Evolutionary conservation across 768 basidiomycete genomes (phyloP).

Genomic region (Pleurotus pulmonarius): DNA sequence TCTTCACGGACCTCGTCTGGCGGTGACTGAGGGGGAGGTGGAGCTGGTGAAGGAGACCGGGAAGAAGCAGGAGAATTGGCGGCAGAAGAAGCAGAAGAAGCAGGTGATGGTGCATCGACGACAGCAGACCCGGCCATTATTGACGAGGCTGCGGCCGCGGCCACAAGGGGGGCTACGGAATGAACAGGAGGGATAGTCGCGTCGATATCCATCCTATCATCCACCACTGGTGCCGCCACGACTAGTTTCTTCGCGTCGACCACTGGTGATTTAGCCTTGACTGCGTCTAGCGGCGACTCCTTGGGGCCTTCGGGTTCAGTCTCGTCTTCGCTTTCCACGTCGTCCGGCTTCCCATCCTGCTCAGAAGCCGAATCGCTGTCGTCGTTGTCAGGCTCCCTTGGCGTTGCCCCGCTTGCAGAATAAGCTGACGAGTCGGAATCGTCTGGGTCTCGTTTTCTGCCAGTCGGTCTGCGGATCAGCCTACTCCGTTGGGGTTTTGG

Average conservation of each 20-base stretch:
- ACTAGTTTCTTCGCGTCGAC: slow-evolving; percentile 15
- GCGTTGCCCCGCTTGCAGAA: slow-evolving; percentile 20
- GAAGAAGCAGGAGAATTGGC: slow-evolving; percentile 32
- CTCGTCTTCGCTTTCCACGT: slow-evolving; percentile 15
- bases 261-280: slow-evolving; percentile 8
- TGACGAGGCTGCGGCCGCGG: slow-evolving; percentile 40
- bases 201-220: slow-evolving; percentile 28
- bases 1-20: not conserved
- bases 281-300: slow-evolving; percentile 11
- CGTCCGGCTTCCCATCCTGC: slow-evolving; percentile 8
- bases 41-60: slow-evolving; percentile 23
- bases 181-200: slow-evolving; percentile 22
- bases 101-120: slow-evolving; percentile 31
- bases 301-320: slow-evolving; percentile 12
- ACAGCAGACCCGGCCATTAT: slow-evolving; percentile 44
- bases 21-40: not conserved
- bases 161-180: slow-evolving; percentile 25
- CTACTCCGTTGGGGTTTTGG: not conserved
- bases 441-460: slow-evolving; percentile 2
- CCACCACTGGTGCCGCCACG: slow-evolving; percentile 17
- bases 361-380: slow-evolving; percentile 10
- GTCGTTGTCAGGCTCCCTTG: slow-evolving; percentile 20
- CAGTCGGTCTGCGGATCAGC: not conserved
- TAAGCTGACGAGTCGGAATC: not conserved
- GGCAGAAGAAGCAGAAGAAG: slow-evolving; percentile 26